Percentiles rank a stretch among this genome's conserved stretches.
These are phyloP conservation scores for Pelargonium cotyledonis DNA, from an alignment of 441 rosid species.

Conservation along the genomic window DNA sequence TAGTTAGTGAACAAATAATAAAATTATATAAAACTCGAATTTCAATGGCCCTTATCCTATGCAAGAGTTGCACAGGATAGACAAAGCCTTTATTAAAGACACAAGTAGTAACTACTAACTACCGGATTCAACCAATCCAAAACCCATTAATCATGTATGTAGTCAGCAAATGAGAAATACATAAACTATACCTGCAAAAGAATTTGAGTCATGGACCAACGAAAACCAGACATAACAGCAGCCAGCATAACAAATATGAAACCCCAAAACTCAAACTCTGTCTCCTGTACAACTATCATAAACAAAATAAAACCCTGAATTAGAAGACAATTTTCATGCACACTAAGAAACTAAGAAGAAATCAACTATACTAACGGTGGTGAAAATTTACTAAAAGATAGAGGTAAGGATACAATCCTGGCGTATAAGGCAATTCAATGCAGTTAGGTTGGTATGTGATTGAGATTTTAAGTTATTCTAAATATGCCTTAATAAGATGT, in stretches of 20 bases:
- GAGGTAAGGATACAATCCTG: constrained; percentile 10
- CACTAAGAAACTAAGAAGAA: background rate
- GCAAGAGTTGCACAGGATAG: no score
- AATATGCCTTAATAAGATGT: background rate
- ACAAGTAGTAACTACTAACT: no score
- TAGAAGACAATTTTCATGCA: background rate
- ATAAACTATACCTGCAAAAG: constrained; percentile 9
- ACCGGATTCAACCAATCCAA: background rate
- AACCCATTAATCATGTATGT: background rate
- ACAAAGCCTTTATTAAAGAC: no score
- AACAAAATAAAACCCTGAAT: background rate
- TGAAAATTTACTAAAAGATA: background rate
- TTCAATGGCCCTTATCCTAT: no score
- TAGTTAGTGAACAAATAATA: no score
- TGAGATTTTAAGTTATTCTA: background rate
- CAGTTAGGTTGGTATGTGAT: background rate
- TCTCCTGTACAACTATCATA: constrained; percentile 4
- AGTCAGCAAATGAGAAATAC: background rate
- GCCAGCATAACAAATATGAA: constrained; percentile 9
- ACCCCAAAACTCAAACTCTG: constrained; percentile 11
- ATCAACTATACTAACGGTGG: background rate
- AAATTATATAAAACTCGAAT: no score
- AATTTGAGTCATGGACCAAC: constrained; percentile 12
- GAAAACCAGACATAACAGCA: constrained; percentile 12
- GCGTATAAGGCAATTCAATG: background rate